These are phyloP conservation scores for Pontederia paniculata DNA, from an alignment of 176 grass and related monocot species.

Conservation along the genomic window DNA sequence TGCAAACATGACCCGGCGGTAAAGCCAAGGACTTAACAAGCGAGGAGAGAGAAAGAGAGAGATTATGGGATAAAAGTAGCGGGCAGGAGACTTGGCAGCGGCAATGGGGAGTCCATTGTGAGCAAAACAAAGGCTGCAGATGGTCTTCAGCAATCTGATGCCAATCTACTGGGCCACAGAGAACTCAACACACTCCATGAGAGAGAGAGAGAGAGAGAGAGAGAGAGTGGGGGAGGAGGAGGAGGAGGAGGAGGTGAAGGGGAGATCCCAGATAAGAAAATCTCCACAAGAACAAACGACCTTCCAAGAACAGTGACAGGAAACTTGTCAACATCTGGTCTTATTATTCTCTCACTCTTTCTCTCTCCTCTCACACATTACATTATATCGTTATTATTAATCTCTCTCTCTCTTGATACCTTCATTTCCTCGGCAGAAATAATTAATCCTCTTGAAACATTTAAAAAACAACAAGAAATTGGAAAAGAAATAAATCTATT, in stretches of 20 bases:
- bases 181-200: neutral
- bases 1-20: neutral
- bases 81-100: neutral
- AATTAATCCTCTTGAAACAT: too few relatives aligned
- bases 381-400: neutral
- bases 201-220: conserved; percentile 2
- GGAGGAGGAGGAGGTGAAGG: neutral
- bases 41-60: neutral
- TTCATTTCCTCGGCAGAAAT: neutral
- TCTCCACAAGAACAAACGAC: conserved; percentile 26
- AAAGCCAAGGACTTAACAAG: neutral
- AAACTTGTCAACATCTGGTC: conserved; percentile 23
- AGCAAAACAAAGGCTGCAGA: conserved; percentile 2
- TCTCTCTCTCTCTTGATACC: neutral
- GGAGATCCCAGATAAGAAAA: conserved; percentile 23
- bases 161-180: too few relatives aligned
- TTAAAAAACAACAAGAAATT: neutral
- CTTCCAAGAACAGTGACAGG: conserved; percentile 21
- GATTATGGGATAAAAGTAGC: neutral
- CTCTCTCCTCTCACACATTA: neutral
- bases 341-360: conserved; percentile 11
- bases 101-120: conserved; percentile 7
- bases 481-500: neutral
- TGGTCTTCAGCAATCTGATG: neutral
- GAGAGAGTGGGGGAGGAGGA: neutral